phyloP scores from a whole-genome alignment of 371 early-diverging fungal genomes.

The Apophysomyces sp. region DNA sequence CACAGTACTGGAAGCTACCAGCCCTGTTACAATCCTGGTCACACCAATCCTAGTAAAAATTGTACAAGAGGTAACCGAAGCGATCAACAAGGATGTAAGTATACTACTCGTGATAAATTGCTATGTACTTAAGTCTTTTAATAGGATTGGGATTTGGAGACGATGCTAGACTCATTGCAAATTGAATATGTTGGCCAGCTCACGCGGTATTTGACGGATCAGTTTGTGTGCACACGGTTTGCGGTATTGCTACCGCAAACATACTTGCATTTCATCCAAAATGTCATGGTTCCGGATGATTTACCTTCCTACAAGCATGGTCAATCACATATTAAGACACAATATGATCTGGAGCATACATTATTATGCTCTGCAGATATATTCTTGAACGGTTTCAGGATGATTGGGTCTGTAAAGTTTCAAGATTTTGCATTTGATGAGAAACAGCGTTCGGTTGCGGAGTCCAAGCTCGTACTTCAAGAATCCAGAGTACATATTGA shows the following conservation, averaged over 20 bases:
- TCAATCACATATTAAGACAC: constrained; percentile 56
- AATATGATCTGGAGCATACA: constrained; percentile 64
- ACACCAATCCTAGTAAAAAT: constrained; percentile 77
- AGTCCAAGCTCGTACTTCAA: constrained; percentile 51
- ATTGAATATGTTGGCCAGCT: constrained; percentile 66
- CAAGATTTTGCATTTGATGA: constrained; percentile 61
- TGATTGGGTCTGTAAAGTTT: constrained; percentile 60
- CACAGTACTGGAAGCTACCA: constrained; percentile 59
- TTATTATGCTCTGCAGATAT: constrained; percentile 71
- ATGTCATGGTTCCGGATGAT: constrained; percentile 74
- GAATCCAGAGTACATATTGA: constrained; percentile 64
- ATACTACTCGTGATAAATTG: not conserved
- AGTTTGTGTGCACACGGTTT: constrained; percentile 53
- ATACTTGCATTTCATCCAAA: constrained; percentile 75
- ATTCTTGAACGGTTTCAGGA: constrained; percentile 50
- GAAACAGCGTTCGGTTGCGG: constrained; percentile 49
- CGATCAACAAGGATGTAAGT: constrained; percentile 63
- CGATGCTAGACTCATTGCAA: constrained; percentile 70
- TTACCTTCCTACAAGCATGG: constrained; percentile 54
- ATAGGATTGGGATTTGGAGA: constrained; percentile 69
- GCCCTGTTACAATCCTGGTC: constrained; percentile 57
- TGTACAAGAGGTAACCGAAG: constrained; percentile 70
- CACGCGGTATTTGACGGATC: constrained; percentile 55
- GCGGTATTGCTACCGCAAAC: constrained; percentile 61
- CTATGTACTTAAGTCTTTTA: not conserved